phyloP scores from a whole-genome alignment of 495 filamentous ascomycete genomes.

The Oleoguttula mirabilis region DNA sequence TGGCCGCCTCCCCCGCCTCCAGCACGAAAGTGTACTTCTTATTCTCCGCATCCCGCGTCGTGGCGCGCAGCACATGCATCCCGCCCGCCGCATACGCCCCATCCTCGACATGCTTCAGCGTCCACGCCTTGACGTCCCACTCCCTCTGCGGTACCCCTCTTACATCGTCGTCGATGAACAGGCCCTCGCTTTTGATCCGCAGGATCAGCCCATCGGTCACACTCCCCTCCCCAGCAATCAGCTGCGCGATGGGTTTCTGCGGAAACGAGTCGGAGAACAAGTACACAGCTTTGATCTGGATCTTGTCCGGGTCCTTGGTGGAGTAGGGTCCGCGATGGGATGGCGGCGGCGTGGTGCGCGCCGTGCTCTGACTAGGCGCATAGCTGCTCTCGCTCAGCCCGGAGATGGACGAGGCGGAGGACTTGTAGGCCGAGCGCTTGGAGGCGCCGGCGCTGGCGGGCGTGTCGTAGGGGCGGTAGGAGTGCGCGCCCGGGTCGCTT shows the following conservation, averaged over 20 bases:
- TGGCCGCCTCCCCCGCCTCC: slow-evolving; percentile 79
- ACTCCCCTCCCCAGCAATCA: slow-evolving; percentile 59
- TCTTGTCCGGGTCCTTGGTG: slow-evolving; percentile 86
- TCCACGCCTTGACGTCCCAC: slow-evolving; percentile 98
- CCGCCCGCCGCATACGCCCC: slow-evolving; percentile 31
- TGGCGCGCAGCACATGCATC: slow-evolving; percentile 71
- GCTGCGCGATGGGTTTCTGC: slow-evolving; percentile 66
- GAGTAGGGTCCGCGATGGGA: slow-evolving; percentile 62
- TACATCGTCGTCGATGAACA: slow-evolving; percentile 94
- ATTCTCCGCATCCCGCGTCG: slow-evolving; percentile 69
- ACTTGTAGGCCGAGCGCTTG: slow-evolving; percentile 38
- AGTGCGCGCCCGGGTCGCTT: slow-evolving; percentile 55
- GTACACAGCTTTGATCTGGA: slow-evolving; percentile 85
- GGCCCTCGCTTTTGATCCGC: slow-evolving; percentile 72
- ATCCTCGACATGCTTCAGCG: slow-evolving; percentile 81
- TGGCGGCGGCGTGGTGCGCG: slow-evolving; percentile 76
- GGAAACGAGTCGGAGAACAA: slow-evolving; percentile 74
- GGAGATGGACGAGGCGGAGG: slow-evolving; percentile 57
- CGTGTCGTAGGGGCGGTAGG: slow-evolving; percentile 73
- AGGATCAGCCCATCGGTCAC: slow-evolving; percentile 82
- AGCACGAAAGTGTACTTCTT: slow-evolving; percentile 75
- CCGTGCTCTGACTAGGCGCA: slow-evolving; percentile 65
- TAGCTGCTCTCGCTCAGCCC: slow-evolving; percentile 76
- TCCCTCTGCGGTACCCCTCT: slow-evolving; percentile 77
- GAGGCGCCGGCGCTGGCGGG: slow-evolving; percentile 25